These are phyloP conservation scores for Coniochaeta pulveracea DNA, from an alignment of 2,329 filamentous ascomycete species.

Conservation along the genomic window DNA sequence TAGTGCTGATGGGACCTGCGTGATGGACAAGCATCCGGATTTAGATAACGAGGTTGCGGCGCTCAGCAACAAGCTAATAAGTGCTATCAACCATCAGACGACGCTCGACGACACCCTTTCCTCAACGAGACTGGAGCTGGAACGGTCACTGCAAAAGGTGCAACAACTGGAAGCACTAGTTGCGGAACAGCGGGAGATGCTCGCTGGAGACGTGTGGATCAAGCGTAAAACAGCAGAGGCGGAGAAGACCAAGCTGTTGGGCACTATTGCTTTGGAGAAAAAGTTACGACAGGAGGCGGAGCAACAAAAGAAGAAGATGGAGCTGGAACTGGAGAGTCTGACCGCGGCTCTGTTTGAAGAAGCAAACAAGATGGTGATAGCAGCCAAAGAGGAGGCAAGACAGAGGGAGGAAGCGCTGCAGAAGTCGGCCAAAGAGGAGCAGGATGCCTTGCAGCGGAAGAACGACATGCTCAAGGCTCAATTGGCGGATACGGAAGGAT, in stretches of 20 bases:
- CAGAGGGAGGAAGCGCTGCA: too few species aligned
- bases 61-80: constrained; percentile 89
- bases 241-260: constrained; percentile 52
- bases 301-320: constrained; percentile 77
- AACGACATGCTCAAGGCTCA: constrained; percentile 83
- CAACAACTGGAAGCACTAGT: constrained; percentile 53
- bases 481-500: constrained; percentile 72
- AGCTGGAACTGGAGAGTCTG: constrained; percentile 81
- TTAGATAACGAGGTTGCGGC: constrained; percentile 69
- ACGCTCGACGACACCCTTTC: constrained; percentile 80
- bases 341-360: constrained; percentile 95
- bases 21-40: constrained; percentile 37
- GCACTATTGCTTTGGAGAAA: constrained; percentile 53
- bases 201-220: constrained; percentile 66
- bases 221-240: constrained; percentile 61
- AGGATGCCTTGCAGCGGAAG: constrained; percentile 68
- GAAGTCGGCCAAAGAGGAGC: constrained; percentile 76
- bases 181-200: constrained; percentile 58
- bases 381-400: constrained; percentile 79
- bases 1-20: constrained; percentile 20
- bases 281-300: constrained; percentile 53
- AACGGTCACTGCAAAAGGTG: constrained; percentile 57
- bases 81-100: constrained; percentile 94
- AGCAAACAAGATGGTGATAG: constrained; percentile 95
- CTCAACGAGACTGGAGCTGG: constrained; percentile 72